Base-by-base conservation (phyloP, 768 basidiomycete species). In the Boletus rubescentipes region DNA sequence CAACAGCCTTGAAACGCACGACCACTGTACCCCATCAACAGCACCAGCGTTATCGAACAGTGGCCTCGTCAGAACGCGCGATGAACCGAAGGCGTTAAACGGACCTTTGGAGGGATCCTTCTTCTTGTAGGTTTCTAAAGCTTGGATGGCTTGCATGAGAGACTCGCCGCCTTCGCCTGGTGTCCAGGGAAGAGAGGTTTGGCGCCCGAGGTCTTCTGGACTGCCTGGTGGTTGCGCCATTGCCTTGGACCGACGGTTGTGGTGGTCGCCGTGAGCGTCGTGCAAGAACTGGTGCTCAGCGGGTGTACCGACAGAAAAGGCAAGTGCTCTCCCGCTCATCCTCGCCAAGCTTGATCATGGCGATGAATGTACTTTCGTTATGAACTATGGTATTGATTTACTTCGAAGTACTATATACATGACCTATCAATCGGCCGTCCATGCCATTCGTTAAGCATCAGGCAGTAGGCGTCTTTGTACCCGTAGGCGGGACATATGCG, bases 1-100 rank as follows among this genome's bases (percentile, higher is more conserved):
- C 96, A 10, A 97, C 91, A 2, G 96, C 94, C 69, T 95, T 95
- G 83, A 99, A 99, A 40, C 94, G 86, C 10, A 99, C 92, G 57
- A 98, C 86, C 46, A 98, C 96, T 98, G 68, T 42, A 5, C 12
- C n/a, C 41, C 2, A 31, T 30, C n/a, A 12, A 30, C 5, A 15
- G 18, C 47, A 6, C 15, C 37, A n/a, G 21, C 29, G 14, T 37
- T 23, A 31, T 9, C 20, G 9, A 30, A 45, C 2, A 21, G 29
- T 3, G 21, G 16, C 4, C 20, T 4, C 9, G 18, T 54, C 21
- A 54, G 38, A 42, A 40, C 26, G 9, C 11, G 34, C 18, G 20
- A n/a, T 7, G 12, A n/a, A 49, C 54, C 37, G 21, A 31, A 14
- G 16, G 6, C 4, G 35, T 23, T 23, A 39, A 34, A 51, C 59